Evolutionary conservation across 345 rosid species (phyloP), one percentile per base, ranked within the genome.

Genomic region (Salix suchowensis): DNA sequence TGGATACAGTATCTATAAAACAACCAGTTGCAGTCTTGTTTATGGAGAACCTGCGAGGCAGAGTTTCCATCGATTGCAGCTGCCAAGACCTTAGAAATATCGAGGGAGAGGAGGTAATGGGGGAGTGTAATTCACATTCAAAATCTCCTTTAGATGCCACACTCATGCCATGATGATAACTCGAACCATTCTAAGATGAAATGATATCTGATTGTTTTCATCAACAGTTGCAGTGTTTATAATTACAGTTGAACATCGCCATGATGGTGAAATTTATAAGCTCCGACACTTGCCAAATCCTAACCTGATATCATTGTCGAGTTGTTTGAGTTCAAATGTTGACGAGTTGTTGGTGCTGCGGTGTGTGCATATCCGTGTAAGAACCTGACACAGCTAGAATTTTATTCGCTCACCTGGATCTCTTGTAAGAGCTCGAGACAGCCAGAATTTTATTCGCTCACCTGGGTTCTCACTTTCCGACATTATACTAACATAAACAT

Each of bases 11-110:
- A 4, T 34, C 36, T 34, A 34, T 34, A 34, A 34, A 34, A 34
- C 36, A 34, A 4, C 5, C 36, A 34, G 36, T 34, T 34, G 36
- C 36, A 34, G 36, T 34, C 36, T 34, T 34, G 36, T 34, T 34
- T 34, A 81, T 93, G 97, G 97, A 79, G 73, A 60, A 97, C 93
- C 74, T 93, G 98, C 97, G 97, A 95, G 79, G 73, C 82, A 44
- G 97, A 93, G 68, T 95, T 95, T 84, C 98, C 97, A 1, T 65
- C 89, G 73, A 78, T 91, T 79, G 96, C 97, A 4, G 89, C 85
- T 37, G 89, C 94, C 32, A 91, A 93, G 67, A 96, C 96, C 74
- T 86, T 91, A 79, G 85, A 52, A 61, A 90, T 87, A 67, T 86
- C 93, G 62, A 79, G 89, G 79, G 87, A 85, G 82, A 87, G 90